These are phyloP conservation scores for Camillea tinctor DNA, from an alignment of 2,329 filamentous ascomycete species.

Conservation along the genomic window DNA sequence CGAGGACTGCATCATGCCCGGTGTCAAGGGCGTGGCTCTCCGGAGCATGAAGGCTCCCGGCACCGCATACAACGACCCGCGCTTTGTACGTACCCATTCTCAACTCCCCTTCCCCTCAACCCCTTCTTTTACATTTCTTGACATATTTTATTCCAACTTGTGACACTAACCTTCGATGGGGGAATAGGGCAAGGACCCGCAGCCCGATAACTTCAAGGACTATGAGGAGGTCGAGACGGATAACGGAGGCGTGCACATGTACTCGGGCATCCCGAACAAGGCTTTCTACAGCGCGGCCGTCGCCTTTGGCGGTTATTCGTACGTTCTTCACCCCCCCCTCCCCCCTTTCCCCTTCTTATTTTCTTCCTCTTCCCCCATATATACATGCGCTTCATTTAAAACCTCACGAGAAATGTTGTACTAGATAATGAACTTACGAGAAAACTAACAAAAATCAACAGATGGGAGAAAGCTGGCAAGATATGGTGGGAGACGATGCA, in stretches of 20 bases:
- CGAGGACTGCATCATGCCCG: conserved; percentile 50
- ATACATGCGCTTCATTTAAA: not conserved
- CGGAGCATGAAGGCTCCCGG: conserved; percentile 55
- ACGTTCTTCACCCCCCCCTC: conserved; percentile 7
- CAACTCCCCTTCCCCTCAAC: conserved; percentile 10
- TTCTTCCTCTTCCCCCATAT: not conserved
- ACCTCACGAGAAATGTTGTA: too few relatives aligned
- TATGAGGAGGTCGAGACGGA: conserved; percentile 43
- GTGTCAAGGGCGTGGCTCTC: conserved; percentile 50
- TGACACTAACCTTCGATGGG: not conserved
- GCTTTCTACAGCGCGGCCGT: conserved; percentile 52
- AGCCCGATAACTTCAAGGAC: conserved; percentile 47
- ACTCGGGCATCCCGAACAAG: conserved; percentile 57
- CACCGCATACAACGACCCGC: conserved; percentile 51
- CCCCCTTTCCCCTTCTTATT: not conserved
- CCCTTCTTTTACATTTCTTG: not conserved
- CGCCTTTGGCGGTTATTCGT: conserved; percentile 46
- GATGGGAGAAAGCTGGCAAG: conserved; percentile 53
- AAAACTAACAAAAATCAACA: conserved; percentile 20
- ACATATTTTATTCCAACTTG: too few relatives aligned
- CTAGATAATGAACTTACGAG: too few relatives aligned
- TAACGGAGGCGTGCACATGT: conserved; percentile 54
- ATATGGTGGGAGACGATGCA: conserved; percentile 53
- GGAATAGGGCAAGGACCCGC: conserved; percentile 47
- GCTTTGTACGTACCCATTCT: conserved; percentile 39